Percentiles rank a stretch among this genome's conserved stretches.
Evolutionary conservation across 257 asterid species (phyloP).

Genomic region (Solanum sejunctum): DNA sequence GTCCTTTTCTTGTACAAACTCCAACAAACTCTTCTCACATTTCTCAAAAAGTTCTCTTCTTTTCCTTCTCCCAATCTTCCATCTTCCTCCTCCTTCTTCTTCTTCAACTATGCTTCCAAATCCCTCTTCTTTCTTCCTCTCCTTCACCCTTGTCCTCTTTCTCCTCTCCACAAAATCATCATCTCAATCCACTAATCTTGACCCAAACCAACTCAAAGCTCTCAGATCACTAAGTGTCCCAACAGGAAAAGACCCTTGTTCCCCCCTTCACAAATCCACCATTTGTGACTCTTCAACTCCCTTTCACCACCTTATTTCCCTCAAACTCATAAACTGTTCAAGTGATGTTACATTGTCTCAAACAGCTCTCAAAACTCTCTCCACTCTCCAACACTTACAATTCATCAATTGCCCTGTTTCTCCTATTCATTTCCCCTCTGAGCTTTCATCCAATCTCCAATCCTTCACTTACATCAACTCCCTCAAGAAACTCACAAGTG

Average conservation of each 20-base stretch:
- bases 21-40: background rate
- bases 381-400: conserved; percentile 46
- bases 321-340: conserved; percentile 73
- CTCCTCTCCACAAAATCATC: conserved; percentile 10
- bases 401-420: conserved; percentile 73
- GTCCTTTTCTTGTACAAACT: background rate
- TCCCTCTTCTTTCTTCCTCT: background rate
- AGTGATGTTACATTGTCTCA: conserved; percentile 52
- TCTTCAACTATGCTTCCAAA: background rate
- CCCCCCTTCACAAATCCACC: conserved; percentile 35
- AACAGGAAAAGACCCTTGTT: conserved; percentile 56
- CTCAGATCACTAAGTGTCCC: conserved; percentile 72
- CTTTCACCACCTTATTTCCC: conserved; percentile 71
- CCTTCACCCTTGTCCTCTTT: conserved; percentile 2
- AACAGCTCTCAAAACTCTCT: conserved; percentile 66
- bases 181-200: conserved; percentile 44
- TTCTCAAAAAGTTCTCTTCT: background rate
- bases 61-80: background rate
- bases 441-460: conserved; percentile 44
- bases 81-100: background rate
- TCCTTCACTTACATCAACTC: conserved; percentile 63
- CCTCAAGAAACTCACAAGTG: conserved; percentile 60
- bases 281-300: conserved; percentile 64
- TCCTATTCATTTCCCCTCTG: conserved; percentile 53
- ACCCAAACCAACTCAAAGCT: conserved; percentile 71